Conservation (phyloP, 768 basidiomycete genomes). For the Mrakia gelida region DNA sequence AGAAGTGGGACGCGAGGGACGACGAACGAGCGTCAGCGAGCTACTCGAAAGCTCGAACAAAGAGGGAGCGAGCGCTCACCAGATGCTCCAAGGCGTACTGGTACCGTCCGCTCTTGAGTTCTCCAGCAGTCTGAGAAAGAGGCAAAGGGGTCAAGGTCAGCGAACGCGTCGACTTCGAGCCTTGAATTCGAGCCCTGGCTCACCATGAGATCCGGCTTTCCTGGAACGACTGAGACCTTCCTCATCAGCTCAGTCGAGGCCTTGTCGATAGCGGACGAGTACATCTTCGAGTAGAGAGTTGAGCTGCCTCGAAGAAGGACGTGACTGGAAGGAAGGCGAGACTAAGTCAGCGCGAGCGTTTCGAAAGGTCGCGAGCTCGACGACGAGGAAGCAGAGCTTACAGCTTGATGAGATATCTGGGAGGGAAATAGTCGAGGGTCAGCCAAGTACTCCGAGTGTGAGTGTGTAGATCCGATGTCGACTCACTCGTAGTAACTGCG, state of each 20-base stretch:
- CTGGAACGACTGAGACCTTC: slow-evolving; percentile 17
- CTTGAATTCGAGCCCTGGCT: neutral
- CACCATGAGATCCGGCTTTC: slow-evolving; percentile 6
- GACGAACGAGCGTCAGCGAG: neutral
- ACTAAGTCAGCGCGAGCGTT: neutral
- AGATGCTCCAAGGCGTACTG: slow-evolving; percentile 28
- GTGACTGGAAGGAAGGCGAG: neutral
- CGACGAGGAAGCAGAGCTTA: neutral
- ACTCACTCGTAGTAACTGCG: slow-evolving; percentile 22
- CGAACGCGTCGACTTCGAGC: neutral
- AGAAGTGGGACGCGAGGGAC: neutral
- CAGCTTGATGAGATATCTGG: slow-evolving; percentile 15
- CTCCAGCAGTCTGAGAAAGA: slow-evolving; percentile 19
- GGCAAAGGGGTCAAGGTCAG: neutral
- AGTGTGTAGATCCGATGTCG: neutral
- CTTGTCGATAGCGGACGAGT: neutral
- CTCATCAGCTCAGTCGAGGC: neutral
- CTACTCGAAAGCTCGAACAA: neutral
- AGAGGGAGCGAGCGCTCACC: neutral
- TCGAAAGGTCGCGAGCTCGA: neutral
- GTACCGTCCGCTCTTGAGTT: slow-evolving; percentile 20
- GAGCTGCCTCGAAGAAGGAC: neutral
- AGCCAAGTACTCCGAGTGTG: neutral
- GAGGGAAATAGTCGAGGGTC: neutral
- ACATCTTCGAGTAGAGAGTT: neutral